These are phyloP conservation scores for Otatea glauca DNA, from an alignment of 176 grass and related monocot genomes.

Conservation along the genomic window DNA sequence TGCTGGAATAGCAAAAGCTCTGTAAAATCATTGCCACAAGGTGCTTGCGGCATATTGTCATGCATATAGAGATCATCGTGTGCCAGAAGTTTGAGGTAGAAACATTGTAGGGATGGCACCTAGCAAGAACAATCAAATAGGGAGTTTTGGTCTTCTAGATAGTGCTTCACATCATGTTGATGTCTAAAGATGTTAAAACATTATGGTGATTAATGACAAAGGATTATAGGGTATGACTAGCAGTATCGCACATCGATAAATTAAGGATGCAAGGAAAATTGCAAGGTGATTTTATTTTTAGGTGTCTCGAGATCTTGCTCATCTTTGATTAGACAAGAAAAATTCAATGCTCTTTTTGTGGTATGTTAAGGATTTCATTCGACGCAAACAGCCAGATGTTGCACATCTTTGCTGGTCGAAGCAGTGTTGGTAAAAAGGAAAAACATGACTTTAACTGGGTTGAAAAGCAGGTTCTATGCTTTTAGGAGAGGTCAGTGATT, in stretches of 20 bases:
- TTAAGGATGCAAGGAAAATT: constrained; percentile 23
- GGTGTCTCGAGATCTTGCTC: neutral
- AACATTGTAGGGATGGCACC: neutral
- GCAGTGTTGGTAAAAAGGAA: neutral
- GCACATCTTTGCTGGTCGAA: neutral
- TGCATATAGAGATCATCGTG: constrained; percentile 11
- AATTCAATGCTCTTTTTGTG: neutral
- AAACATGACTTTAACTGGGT: neutral
- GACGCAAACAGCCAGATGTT: constrained; percentile 16
- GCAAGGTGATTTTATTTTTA: constrained; percentile 7
- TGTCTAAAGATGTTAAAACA: neutral
- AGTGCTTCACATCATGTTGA: neutral
- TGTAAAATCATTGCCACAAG: neutral
- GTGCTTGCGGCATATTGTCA: neutral
- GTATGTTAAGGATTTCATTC: neutral
- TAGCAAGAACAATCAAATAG: constrained; percentile 24
- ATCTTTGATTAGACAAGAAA: neutral
- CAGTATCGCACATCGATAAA: neutral
- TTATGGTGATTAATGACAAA: constrained; percentile 4
- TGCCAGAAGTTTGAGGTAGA: constrained; percentile 2
- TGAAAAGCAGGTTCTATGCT: constrained; percentile 6
- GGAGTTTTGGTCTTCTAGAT: neutral
- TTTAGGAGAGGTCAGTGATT: constrained; percentile 14
- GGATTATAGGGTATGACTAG: neutral
- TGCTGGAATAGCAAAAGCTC: constrained; percentile 22